Evolutionary conservation across 2,329 filamentous ascomycete genomes (phyloP).

Genomic region (Fusarium torreyae): DNA sequence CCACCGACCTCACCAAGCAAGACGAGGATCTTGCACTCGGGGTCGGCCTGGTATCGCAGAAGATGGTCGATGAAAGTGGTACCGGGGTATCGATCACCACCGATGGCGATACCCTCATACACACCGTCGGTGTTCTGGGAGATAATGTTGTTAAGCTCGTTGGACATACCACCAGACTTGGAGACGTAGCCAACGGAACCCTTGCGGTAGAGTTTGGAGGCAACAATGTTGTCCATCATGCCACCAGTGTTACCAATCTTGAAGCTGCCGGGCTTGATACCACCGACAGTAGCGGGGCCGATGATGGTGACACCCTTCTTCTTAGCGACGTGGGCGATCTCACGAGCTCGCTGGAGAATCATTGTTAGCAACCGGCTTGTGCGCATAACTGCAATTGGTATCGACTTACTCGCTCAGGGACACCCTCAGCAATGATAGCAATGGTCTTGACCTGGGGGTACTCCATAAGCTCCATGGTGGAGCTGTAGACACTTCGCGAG

Average conservation of each 20-base stretch:
- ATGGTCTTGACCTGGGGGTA: slow-evolving; percentile 98
- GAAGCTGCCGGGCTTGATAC: slow-evolving; percentile 99
- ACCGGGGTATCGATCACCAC: slow-evolving; percentile 98
- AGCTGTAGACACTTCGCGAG: slow-evolving; percentile 97
- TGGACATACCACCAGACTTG: slow-evolving; percentile 99
- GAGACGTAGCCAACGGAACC: slow-evolving; percentile 99
- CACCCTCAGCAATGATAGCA: slow-evolving; percentile 99
- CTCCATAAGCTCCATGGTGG: slow-evolving; percentile 98
- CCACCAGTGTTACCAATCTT: slow-evolving; percentile 99
- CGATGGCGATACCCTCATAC: slow-evolving; percentile 98
- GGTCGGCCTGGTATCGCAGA: slow-evolving; percentile 95
- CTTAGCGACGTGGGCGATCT: slow-evolving; percentile 95
- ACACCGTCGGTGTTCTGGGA: slow-evolving; percentile 97
- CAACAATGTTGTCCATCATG: slow-evolving; percentile 99
- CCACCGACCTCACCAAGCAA: slow-evolving; percentile 98
- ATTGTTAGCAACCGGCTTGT: slow-evolving; percentile 26
- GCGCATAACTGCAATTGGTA: slow-evolving; percentile 17
- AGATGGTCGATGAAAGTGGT: slow-evolving; percentile 99
- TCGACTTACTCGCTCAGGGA: slow-evolving; percentile 89
- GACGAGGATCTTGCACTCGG: slow-evolving; percentile 96
- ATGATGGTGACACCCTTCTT: slow-evolving; percentile 99
- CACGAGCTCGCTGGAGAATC: slow-evolving; percentile 83
- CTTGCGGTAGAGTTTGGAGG: slow-evolving; percentile 99
- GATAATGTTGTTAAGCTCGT: slow-evolving; percentile 99
- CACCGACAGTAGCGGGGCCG: slow-evolving; percentile 97